Evolutionary conservation across 2,329 filamentous ascomycete species (phyloP).

Genomic region (Microsporum ferrugineum): DNA sequence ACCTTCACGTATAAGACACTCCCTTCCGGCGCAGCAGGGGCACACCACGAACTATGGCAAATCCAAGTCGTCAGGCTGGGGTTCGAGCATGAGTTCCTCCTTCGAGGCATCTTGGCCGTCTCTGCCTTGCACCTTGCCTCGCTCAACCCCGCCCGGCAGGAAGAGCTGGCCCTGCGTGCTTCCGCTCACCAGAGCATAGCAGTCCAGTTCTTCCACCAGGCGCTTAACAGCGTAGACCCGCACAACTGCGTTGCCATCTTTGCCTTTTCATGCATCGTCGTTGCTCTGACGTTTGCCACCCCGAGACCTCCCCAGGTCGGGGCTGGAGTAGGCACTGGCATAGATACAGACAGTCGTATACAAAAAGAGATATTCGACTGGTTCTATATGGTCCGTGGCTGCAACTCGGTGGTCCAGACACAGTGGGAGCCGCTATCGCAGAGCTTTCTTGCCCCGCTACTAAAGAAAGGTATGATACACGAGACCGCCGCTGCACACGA

Average conservation of each 20-base stretch:
- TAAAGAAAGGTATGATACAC: constrained; percentile 20
- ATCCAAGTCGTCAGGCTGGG: constrained; percentile 21
- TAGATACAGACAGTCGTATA: constrained; percentile 15
- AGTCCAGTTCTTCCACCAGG: constrained; percentile 19
- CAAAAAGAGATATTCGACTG: constrained; percentile 22
- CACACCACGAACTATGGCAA: constrained; percentile 22
- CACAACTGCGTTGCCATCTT: constrained; percentile 32
- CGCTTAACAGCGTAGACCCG: constrained; percentile 23
- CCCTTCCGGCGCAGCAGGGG: constrained; percentile 14
- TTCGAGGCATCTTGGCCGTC: constrained; percentile 29
- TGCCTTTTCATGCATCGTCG: constrained; percentile 22
- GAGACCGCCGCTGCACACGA: constrained; percentile 20
- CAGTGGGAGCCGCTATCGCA: constrained; percentile 19
- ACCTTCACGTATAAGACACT: constrained; percentile 19
- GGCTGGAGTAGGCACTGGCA: neutral
- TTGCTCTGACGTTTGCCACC: constrained; percentile 20
- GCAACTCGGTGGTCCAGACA: constrained; percentile 22
- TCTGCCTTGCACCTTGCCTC: constrained; percentile 29
- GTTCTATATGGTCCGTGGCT: constrained; percentile 22
- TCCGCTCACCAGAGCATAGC: constrained; percentile 22
- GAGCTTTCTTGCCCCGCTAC: constrained; percentile 21
- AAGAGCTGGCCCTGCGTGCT: constrained; percentile 18
- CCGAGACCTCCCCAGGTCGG: constrained; percentile 11
- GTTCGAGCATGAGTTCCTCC: constrained; percentile 30
- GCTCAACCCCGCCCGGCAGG: constrained; percentile 20